phyloP scores from a whole-genome alignment of 805 yeast species.

The Candida saitoana region DNA sequence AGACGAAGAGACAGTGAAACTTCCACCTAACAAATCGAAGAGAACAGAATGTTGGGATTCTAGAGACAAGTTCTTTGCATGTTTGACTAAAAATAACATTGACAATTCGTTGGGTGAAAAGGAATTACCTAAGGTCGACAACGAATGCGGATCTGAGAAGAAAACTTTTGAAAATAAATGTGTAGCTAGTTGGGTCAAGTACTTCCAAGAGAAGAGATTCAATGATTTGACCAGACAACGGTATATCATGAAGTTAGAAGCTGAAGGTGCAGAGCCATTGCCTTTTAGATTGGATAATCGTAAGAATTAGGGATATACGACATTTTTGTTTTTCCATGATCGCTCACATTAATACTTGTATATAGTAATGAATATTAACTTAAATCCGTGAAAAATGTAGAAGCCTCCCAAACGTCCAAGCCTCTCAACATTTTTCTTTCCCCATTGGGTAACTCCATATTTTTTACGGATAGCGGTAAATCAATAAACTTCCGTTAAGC shows the following conservation, averaged over 20 bases:
- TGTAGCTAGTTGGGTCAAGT: constrained; percentile 80
- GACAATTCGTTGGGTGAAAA: constrained; percentile 64
- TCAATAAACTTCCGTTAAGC: too few relatives aligned
- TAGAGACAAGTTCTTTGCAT: constrained; percentile 71
- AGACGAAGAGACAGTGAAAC: constrained; percentile 27
- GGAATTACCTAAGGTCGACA: constrained; percentile 42
- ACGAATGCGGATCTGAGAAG: constrained; percentile 55
- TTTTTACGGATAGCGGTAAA: too few relatives aligned
- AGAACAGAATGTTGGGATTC: constrained; percentile 87
- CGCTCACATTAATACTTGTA: not conserved
- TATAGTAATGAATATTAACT: not conserved
- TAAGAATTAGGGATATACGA: too few relatives aligned
- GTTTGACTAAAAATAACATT: constrained; percentile 66
- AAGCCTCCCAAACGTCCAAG: too few relatives aligned
- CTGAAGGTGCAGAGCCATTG: constrained; percentile 51
- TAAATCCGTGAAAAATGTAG: too few relatives aligned
- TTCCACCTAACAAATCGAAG: constrained; percentile 58
- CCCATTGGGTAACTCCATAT: too few relatives aligned
- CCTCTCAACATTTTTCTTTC: too few relatives aligned
- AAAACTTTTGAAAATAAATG: constrained; percentile 68
- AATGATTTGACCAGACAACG: constrained; percentile 67
- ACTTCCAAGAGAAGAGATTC: constrained; percentile 86
- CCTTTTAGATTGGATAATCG: constrained; percentile 24
- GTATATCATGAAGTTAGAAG: constrained; percentile 67
- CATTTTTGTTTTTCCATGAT: too few relatives aligned